phyloP scores from a whole-genome alignment of 352 stramenopile species.

The Pythium scleroteichum region DNA sequence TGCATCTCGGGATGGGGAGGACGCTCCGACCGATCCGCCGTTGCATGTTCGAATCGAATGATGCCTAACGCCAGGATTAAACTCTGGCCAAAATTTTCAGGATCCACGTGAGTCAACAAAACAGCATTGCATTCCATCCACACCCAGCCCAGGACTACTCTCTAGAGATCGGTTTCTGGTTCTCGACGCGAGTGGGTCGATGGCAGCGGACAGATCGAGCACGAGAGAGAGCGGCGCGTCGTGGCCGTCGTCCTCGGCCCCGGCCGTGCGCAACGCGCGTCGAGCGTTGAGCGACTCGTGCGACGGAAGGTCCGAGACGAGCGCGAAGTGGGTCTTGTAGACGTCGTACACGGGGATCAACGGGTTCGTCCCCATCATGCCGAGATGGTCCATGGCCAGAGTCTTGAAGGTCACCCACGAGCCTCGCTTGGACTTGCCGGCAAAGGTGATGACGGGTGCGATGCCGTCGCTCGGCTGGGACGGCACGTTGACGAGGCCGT shows the following conservation, averaged over 20 bases:
- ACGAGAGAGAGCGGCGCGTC: slow-evolving; percentile 3
- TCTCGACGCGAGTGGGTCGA: too few relatives aligned
- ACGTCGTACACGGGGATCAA: slow-evolving; percentile 10
- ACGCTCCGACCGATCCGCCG: too few relatives aligned
- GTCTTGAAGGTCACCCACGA: slow-evolving; percentile 20
- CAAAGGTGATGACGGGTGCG: slow-evolving; percentile 14
- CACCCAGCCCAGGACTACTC: too few relatives aligned
- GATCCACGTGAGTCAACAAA: too few relatives aligned
- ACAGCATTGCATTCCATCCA: too few relatives aligned
- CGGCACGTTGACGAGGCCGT: slow-evolving; percentile 29
- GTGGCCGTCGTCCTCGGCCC: not conserved
- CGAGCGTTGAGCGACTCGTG: slow-evolving; percentile 8
- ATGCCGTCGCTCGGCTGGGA: slow-evolving; percentile 31
- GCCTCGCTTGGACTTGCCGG: slow-evolving; percentile 19
- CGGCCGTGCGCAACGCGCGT: not conserved
- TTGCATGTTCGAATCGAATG: too few relatives aligned
- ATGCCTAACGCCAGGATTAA: too few relatives aligned
- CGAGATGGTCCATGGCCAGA: slow-evolving; percentile 22
- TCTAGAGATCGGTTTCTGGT: too few relatives aligned
- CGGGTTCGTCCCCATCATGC: slow-evolving; percentile 12
- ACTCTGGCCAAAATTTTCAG: too few relatives aligned
- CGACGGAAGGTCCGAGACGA: slow-evolving; percentile 13
- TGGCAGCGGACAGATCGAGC: slow-evolving; percentile 6
- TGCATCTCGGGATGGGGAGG: too few relatives aligned
- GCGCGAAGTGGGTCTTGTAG: slow-evolving; percentile 14